Base-by-base conservation (phyloP, 179 eudicot genomes). In the Heliamphora ciliata region DNA sequence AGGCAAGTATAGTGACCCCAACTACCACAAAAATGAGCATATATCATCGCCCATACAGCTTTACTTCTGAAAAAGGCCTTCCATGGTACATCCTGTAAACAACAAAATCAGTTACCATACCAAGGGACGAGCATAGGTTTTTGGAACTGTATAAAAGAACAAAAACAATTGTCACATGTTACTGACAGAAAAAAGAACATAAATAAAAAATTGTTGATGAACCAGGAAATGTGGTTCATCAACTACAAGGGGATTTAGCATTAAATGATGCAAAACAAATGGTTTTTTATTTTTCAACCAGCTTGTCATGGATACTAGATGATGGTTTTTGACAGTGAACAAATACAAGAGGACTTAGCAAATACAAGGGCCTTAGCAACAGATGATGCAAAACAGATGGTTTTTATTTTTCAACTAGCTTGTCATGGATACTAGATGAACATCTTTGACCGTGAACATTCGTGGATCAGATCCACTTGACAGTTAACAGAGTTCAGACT, bases 31-130 rank as follows among this genome's bases (percentile, higher is more conserved):
- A 97, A 97, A 88, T 97, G 99, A 85, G 93, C 89, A 89, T 94
- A 94, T 80, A 93, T 93, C 99, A 97, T 97, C 17, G 98, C 99
- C 98, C 99, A 92, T 44, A 97, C 97, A 84, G 99, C 98, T 83
- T 92, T 87, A 85, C 90, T 89, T 87, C 78, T 85, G 79, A 94
- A 94, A 84, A 97, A 93, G 40, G 93, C 90, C 85, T 90, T 97
- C 99, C 99, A 97, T 50, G 99, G 99, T 15, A 97, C 87, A 84
- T 91, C 97, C 98, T 94, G 83, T 74, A 71, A 21, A 81, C 59
- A 75, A 81, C 17, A 9, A 21, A 52, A 50, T 44, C 13, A 79
- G 31, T 31, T 46, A 50, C 31, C 47, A 72, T 17, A 59, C 0
- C 8, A 15, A 47, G 17, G 10, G 58, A 65, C 50, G 48, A 3